Evolutionary conservation across 306 rosid genomes (phyloP).

Genomic region (Malus fusca): DNA sequence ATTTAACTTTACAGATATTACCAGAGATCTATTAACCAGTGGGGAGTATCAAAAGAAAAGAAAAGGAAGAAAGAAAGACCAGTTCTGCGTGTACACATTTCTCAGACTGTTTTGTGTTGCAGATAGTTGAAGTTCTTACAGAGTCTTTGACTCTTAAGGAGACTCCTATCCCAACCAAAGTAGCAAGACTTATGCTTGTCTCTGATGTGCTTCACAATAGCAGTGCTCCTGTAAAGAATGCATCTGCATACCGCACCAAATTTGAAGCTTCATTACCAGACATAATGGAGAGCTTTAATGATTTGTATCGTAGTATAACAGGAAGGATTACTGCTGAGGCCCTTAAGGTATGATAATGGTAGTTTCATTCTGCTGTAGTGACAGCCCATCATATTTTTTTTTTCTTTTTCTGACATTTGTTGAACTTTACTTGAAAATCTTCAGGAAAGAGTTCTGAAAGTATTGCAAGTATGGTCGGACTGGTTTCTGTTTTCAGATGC

Average conservation of each 20-base stretch:
- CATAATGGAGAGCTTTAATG: slow-evolving; percentile 97
- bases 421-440: slow-evolving; percentile 21
- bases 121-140: slow-evolving; percentile 96
- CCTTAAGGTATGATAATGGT: slow-evolving; percentile 55
- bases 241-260: slow-evolving; percentile 97
- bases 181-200: slow-evolving; percentile 98
- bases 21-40: neutral
- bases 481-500: slow-evolving; percentile 99
- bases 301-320: slow-evolving; percentile 76
- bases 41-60: neutral
- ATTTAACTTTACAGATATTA: neutral
- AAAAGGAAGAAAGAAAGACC: slow-evolving; percentile 1
- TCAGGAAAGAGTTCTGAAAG: slow-evolving; percentile 93
- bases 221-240: slow-evolving; percentile 99
- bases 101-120: slow-evolving; percentile 22
- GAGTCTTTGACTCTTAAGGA: slow-evolving; percentile 98
- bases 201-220: slow-evolving; percentile 98
- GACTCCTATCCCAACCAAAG: slow-evolving; percentile 97
- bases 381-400: neutral
- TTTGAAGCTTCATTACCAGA: slow-evolving; percentile 94
- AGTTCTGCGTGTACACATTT: neutral
- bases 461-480: slow-evolving; percentile 97
- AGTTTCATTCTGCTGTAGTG: neutral
- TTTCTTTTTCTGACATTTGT: neutral
- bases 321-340: slow-evolving; percentile 99